A percentile compares a stretch with the other conserved stretches of the same genome.
phyloP scores from a whole-genome alignment of 345 rosid genomes.

The Gossypium thurberi region DNA sequence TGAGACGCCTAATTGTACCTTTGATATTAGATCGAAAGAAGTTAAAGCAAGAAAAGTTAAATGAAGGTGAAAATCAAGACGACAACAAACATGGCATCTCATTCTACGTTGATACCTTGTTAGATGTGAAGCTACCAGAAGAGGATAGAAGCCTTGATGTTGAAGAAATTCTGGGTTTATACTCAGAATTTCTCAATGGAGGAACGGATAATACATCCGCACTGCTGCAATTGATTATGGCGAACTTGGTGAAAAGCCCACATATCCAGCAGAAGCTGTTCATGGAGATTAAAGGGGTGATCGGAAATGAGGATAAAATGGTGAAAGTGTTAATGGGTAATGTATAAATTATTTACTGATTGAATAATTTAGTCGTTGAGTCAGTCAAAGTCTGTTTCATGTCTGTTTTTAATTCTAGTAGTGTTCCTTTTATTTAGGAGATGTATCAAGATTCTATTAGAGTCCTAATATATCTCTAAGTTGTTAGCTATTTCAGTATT shows the following conservation, averaged over 20 bases:
- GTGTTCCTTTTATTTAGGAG: no score
- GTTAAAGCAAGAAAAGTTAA: not conserved
- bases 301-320: conserved; percentile 1
- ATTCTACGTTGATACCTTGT: conserved; percentile 27
- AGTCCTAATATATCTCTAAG: no score
- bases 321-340: no score
- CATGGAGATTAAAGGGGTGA: conserved; percentile 18
- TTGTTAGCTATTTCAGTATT: no score
- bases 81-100: not conserved
- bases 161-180: conserved; percentile 13
- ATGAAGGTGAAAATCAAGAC: not conserved
- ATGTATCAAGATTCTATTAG: no score
- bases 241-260: conserved; percentile 26
- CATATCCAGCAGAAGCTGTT: conserved; percentile 19
- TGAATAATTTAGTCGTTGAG: no score
- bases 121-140: conserved; percentile 20
- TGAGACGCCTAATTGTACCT: conserved; percentile 18
- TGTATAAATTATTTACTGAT: no score
- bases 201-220: conserved; percentile 31
- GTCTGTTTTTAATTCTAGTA: no score
- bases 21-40: conserved; percentile 27
- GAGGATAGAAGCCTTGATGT: conserved; percentile 19
- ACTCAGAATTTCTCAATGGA: conserved; percentile 18
- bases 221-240: conserved; percentile 35
- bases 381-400: no score